Evolutionary conservation across 495 filamentous ascomycete species (phyloP), one percentile per base, ranked within the genome.

Genomic region (Penicillium subrubescens): DNA sequence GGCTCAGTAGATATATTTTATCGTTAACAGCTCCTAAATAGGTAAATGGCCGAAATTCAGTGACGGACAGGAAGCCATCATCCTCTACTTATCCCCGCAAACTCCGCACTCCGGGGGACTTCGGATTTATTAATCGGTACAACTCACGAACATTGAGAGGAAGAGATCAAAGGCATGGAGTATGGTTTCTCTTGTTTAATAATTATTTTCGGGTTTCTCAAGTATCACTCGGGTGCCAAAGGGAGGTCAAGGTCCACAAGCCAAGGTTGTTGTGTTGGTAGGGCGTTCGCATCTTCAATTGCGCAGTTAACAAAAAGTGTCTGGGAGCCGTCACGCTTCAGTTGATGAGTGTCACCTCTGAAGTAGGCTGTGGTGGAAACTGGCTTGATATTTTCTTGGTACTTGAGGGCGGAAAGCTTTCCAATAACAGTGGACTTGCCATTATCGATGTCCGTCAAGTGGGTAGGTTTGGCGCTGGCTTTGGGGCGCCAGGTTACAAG

Each of bases 291-390:
- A 7, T 75, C 77, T 54, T 79, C 75, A n/a, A 89, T 81, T 17
- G 87, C 79, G 0, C 89, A 89, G 73, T 92, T 92, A 8, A 90
- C 82, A 70, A 91, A 88, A n/a, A 91, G 73, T 0, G 88, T 91
- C 52, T 88, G 77, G 44, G 63, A 55, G 0, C 81, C 84, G 37
- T 39, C 25, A 4, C 25, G 58, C 39, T 70, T 37, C 2, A 86
- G 54, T 27, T 27, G 25, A 27, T 27, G 25, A 4, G 25, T 27
- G 25, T 27, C 25, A 4, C 25, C 25, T 2, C 2, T 27, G 25
- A 27, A 27, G 25, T 27, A 27, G 25, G 25, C 25, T 27, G 4
- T 27, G 25, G 25, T 27, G 25, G 25, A 27, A 27, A 27, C 25
- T 27, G 25, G 25, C 25, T 2, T 27, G 25, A 27, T 27, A 27